Evolutionary conservation across 306 rosid species (phyloP), one percentile per base, ranked within the genome.

Genomic region (Lablab purpureus): DNA sequence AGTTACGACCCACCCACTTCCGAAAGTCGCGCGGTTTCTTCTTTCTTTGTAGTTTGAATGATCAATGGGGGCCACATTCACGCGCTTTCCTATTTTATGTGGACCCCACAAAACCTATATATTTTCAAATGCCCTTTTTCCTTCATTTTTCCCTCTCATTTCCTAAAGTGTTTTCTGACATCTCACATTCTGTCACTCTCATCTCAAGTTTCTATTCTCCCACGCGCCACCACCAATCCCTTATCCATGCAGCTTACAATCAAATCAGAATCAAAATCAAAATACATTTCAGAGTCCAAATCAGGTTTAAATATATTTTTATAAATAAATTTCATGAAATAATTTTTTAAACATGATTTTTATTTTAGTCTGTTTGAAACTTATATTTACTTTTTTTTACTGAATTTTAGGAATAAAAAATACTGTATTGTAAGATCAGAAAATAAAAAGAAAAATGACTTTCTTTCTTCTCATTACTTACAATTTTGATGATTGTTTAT

Each of bases 21-120:
- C 74, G 67, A 7, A 66, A 77, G 75, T 77, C 32, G 54, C 81
- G 81, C 81, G 74, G 67, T 21, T 66, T 66, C 43, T 66, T 66
- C 55, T 9, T 17, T 10, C 40, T 83, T 77, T 30, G 52, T 71
- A 79, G 67, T 83, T 80, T 17, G 60, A 75, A 79, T 13, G 10
- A 71, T 71, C 46, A 36, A 47, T 32, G 81, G 89, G 88, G 54
- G 37, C 90, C 87, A 85, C 87, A 34, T 81, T 81, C 80, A 89
- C 93, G 90, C 93, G 93, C 84, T 89, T 84, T 28, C 25, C n/a
- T 66, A 52, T n/a, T 23, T 27, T 45, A 10, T 17, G 56, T 45
- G 60, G 75, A 43, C 5, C 82, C 88, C 73, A 45, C 82, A 22
- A 7, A 45, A 23, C 50, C 10, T 67, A 43, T 52, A 49, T 13